phyloP scores from a whole-genome alignment of 495 filamentous ascomycete genomes.

The Darksidea phi region DNA sequence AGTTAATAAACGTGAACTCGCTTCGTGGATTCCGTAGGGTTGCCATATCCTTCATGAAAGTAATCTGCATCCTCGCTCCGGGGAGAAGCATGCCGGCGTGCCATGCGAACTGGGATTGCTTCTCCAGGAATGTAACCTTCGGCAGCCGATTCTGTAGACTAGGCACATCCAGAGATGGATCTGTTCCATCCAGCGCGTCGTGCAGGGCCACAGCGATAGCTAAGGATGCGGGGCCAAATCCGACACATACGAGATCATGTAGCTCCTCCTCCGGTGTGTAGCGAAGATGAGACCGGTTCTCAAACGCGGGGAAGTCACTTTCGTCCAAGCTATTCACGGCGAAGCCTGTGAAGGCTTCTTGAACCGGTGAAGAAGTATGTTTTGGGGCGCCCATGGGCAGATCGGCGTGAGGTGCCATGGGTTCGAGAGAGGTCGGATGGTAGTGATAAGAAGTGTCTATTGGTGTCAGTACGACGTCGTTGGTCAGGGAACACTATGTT shows the following conservation, averaged over 20 bases:
- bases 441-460: background rate
- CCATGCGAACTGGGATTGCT: slow-evolving; percentile 81
- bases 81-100: slow-evolving; percentile 94
- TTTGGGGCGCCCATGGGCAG: slow-evolving; percentile 2
- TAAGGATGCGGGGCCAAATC: slow-evolving; percentile 90
- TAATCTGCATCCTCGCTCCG: slow-evolving; percentile 94
- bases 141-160: slow-evolving; percentile 48
- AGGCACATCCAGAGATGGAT: slow-evolving; percentile 23
- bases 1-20: slow-evolving; percentile 94
- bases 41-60: slow-evolving; percentile 94
- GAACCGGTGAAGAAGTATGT: background rate
- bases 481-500: too few species aligned
- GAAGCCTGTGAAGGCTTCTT: slow-evolving; percentile 12
- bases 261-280: slow-evolving; percentile 53
- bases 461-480: background rate
- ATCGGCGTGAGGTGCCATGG: slow-evolving; percentile 33
- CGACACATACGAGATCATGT: slow-evolving; percentile 84
- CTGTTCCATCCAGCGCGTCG: slow-evolving; percentile 53
- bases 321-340: background rate
- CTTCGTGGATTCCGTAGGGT: slow-evolving; percentile 84
- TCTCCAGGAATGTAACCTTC: slow-evolving; percentile 81
- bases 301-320: background rate
- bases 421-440: background rate
- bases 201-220: slow-evolving; percentile 89
- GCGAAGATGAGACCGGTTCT: slow-evolving; percentile 38